Percentiles rank a stretch among this genome's conserved stretches.
These are phyloP conservation scores for Euphorbia lathyris DNA, from an alignment of 345 rosid genomes.

Conservation along the genomic window DNA sequence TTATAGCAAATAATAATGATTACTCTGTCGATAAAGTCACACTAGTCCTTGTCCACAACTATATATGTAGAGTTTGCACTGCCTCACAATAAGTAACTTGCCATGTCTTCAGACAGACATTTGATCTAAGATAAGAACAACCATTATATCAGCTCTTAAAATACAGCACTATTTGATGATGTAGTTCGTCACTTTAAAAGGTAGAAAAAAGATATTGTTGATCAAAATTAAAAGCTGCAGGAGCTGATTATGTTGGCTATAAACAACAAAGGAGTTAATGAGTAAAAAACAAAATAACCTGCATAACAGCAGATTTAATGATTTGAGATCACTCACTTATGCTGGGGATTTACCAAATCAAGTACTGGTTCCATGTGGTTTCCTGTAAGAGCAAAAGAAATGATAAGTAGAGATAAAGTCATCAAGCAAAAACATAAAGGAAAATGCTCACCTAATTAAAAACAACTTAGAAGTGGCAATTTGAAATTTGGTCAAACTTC, in stretches of 20 bases:
- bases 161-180: background rate
- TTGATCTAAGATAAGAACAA: background rate
- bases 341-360: conserved; percentile 78
- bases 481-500: background rate
- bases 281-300: too few relatives aligned
- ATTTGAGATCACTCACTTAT: conserved; percentile 52
- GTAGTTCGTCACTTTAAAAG: background rate
- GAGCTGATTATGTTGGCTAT: background rate
- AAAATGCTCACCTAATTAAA: background rate
- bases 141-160: background rate
- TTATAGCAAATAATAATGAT: background rate
- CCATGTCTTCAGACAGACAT: background rate
- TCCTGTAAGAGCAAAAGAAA: conserved; percentile 40
- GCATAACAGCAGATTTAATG: background rate
- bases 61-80: background rate
- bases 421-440: background rate
- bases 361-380: conserved; percentile 57
- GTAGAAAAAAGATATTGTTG: background rate
- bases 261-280: background rate
- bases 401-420: conserved; percentile 3
- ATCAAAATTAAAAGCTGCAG: background rate
- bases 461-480: background rate
- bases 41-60: background rate
- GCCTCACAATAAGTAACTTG: background rate
- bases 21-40: background rate